These are phyloP conservation scores for Echinochloa phyllopogon DNA, from an alignment of 176 grass and related monocot genomes.

Conservation along the genomic window DNA sequence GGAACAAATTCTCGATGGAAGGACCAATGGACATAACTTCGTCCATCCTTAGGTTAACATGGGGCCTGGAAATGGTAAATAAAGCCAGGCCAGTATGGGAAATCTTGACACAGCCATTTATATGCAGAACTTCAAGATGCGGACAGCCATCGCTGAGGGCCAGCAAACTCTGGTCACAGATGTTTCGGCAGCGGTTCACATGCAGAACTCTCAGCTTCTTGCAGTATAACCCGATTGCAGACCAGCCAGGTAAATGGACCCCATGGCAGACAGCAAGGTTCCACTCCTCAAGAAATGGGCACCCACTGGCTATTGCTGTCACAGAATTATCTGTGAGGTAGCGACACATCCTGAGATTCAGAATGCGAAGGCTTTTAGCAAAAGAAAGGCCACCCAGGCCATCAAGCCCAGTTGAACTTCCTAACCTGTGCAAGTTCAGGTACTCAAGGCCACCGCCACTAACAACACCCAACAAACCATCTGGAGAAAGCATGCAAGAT, in stretches of 20 bases:
- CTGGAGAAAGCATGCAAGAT: conserved; percentile 69
- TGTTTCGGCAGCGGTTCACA: conserved; percentile 74
- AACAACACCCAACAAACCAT: conserved; percentile 56
- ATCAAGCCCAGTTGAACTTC: conserved; percentile 55
- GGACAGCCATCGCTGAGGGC: conserved; percentile 62
- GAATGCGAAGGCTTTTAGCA: conserved; percentile 56
- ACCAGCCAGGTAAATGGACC: conserved; percentile 70
- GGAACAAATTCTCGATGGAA: conserved; percentile 67
- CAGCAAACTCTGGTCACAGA: conserved; percentile 68
- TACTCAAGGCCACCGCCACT: conserved; percentile 70
- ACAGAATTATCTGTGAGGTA: conserved; percentile 66
- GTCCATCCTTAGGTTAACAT: conserved; percentile 61
- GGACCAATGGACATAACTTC: conserved; percentile 71
- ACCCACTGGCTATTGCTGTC: conserved; percentile 67
- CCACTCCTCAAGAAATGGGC: conserved; percentile 81
- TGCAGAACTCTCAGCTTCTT: conserved; percentile 75
- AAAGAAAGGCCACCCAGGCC: conserved; percentile 53
- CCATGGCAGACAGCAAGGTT: conserved; percentile 81
- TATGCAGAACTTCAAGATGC: conserved; percentile 62
- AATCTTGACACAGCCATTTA: conserved; percentile 64
- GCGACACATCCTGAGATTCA: conserved; percentile 80
- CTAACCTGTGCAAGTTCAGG: conserved; percentile 70
- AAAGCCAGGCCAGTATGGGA: conserved; percentile 57
- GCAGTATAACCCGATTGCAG: conserved; percentile 64
- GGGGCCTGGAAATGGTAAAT: conserved; percentile 69